phyloP scores from a whole-genome alignment of 345 rosid genomes.

The Salix dunnii region DNA sequence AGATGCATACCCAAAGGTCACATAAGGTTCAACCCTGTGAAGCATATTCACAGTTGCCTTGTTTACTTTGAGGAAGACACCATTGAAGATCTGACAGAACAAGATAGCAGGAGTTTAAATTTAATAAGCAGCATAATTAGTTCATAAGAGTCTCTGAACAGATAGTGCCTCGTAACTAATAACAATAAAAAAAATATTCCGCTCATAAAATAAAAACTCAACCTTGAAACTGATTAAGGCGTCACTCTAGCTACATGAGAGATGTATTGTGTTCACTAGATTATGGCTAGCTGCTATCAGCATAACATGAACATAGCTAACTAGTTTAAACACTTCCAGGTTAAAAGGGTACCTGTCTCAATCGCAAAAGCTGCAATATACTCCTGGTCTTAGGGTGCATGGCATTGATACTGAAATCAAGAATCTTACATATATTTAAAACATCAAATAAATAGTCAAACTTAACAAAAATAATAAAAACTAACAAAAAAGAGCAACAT shows the following conservation, averaged over 20 bases:
- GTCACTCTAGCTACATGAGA: neutral
- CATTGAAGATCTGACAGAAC: slow-evolving; percentile 70
- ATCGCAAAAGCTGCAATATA: slow-evolving; percentile 88
- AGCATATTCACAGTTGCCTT: slow-evolving; percentile 91
- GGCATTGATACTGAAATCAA: slow-evolving; percentile 69
- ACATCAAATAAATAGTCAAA: neutral
- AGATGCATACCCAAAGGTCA: slow-evolving; percentile 68
- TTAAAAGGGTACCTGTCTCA: slow-evolving; percentile 67
- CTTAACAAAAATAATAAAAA: neutral
- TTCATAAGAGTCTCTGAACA: neutral
- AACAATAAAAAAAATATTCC: neutral
- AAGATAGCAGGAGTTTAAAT: neutral
- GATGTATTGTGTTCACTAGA: neutral
- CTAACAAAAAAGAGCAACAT: neutral
- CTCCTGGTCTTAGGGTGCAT: slow-evolving; percentile 79
- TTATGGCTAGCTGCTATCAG: neutral
- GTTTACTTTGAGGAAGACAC: slow-evolving; percentile 89
- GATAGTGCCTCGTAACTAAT: neutral
- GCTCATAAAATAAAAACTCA: neutral
- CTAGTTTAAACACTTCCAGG: neutral
- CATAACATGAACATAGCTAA: neutral
- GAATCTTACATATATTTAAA: neutral
- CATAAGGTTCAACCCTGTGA: slow-evolving; percentile 90
- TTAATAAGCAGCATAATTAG: neutral
- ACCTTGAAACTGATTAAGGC: neutral